phyloP scores from a whole-genome alignment of 2,329 filamentous ascomycete genomes.

The Peltaster fructicola region DNA sequence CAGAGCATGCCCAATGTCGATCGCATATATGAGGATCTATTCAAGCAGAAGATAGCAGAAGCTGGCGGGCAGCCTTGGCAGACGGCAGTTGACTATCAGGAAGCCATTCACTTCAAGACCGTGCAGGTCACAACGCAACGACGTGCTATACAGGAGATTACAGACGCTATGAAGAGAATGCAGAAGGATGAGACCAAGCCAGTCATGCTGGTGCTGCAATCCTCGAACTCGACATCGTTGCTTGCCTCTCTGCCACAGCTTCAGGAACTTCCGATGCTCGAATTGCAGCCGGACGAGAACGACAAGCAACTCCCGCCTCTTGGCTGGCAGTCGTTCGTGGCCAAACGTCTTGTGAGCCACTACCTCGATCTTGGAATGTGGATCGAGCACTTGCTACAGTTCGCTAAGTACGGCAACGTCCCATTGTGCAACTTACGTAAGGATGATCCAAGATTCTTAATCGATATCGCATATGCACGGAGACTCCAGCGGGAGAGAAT shows the following conservation, averaged over 20 bases:
- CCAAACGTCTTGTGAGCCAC: constrained; percentile 68
- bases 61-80: constrained; percentile 56
- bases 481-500: constrained; percentile 81
- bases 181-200: constrained; percentile 68
- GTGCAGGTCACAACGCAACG: constrained; percentile 76
- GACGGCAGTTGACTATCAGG: constrained; percentile 71
- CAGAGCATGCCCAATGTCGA: constrained; percentile 81
- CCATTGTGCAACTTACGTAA: constrained; percentile 89
- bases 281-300: constrained; percentile 61
- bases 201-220: constrained; percentile 75
- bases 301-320: constrained; percentile 81
- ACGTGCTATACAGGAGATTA: constrained; percentile 74
- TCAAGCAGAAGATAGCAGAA: constrained; percentile 39
- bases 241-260: constrained; percentile 72
- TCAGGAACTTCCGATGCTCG: constrained; percentile 67
- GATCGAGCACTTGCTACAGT: constrained; percentile 71
- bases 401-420: constrained; percentile 83
- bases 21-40: constrained; percentile 62
- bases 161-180: constrained; percentile 78
- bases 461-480: constrained; percentile 87
- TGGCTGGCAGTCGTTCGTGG: constrained; percentile 82
- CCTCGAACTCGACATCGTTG: constrained; percentile 63
- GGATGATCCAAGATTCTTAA: constrained; percentile 85
- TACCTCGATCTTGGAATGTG: constrained; percentile 88
- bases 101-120: constrained; percentile 68